Conservation (phyloP, 345 rosid genomes). For the Brassica napus region DNA sequence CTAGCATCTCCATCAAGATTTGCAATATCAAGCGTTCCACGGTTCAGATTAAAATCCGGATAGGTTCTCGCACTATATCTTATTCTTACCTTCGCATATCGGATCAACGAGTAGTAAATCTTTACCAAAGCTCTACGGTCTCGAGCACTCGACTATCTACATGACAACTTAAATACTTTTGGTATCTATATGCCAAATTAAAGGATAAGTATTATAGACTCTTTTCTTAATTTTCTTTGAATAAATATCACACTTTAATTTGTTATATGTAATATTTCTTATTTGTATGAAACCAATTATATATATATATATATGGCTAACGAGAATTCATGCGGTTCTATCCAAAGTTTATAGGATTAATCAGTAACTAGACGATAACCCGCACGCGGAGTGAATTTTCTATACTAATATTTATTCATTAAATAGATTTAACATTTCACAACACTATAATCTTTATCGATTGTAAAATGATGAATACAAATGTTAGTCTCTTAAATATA, state of each 20-base stretch:
- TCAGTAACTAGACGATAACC: not conserved
- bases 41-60: too few species aligned
- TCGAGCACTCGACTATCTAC: not conserved
- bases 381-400: too few species aligned
- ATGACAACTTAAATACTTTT: not conserved
- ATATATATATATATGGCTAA: not conserved
- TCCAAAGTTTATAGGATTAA: not conserved
- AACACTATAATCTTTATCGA: too few species aligned
- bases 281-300: not conserved
- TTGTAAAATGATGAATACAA: too few species aligned
- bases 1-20: not conserved
- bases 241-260: not conserved
- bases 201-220: not conserved
- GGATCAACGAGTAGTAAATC: not conserved
- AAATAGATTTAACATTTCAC: too few species aligned
- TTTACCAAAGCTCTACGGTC: not conserved
- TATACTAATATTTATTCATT: too few species aligned
- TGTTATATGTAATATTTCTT: not conserved
- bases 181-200: not conserved
- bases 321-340: not conserved
- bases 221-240: not conserved
- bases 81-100: not conserved
- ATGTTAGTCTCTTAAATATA: too few species aligned
- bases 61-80: not conserved
- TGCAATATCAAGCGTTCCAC: not conserved